Evolutionary conservation across 345 rosid species (phyloP).

Genomic region (Mercurialis annua): DNA sequence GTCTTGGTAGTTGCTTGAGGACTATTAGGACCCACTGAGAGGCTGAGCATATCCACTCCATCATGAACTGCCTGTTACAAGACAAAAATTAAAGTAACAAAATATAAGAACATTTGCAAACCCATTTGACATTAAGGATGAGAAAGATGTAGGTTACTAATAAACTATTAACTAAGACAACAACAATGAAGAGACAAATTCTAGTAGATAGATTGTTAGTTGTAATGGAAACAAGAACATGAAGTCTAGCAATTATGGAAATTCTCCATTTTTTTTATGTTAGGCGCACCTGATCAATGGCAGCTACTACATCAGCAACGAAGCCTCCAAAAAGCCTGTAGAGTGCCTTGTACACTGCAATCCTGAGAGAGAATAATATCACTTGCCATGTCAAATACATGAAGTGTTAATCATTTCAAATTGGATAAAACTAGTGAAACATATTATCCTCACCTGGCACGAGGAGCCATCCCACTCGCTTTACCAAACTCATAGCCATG

Average conservation of each 20-base stretch:
- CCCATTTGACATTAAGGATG: background rate
- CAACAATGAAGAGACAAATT: background rate
- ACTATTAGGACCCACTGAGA: conserved; percentile 95
- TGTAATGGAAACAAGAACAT: conserved; percentile 2
- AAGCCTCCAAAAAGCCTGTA: conserved; percentile 97
- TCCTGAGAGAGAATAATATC: conserved; percentile 38
- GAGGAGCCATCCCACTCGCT: conserved; percentile 99
- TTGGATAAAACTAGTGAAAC: background rate
- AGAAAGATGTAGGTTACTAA: background rate
- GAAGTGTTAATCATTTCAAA: background rate
- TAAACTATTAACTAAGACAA: background rate
- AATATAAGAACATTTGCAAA: conserved; percentile 10
- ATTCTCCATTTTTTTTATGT: conserved; percentile 1
- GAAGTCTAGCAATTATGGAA: conserved; percentile 3
- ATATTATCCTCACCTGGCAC: conserved; percentile 67
- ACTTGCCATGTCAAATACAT: conserved; percentile 8
- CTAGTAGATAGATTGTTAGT: background rate
- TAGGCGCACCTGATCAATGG: conserved; percentile 81
- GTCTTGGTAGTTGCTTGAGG: conserved; percentile 86
- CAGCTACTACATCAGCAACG: conserved; percentile 97
- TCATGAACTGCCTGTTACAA: conserved; percentile 88
- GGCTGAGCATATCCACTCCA: conserved; percentile 95
- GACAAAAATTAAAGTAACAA: background rate
- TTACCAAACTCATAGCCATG: conserved; percentile 95
- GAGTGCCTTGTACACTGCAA: conserved; percentile 95